Conservation (phyloP, 2,329 filamentous ascomycete species). For the Fusarium brachygibbosum region DNA sequence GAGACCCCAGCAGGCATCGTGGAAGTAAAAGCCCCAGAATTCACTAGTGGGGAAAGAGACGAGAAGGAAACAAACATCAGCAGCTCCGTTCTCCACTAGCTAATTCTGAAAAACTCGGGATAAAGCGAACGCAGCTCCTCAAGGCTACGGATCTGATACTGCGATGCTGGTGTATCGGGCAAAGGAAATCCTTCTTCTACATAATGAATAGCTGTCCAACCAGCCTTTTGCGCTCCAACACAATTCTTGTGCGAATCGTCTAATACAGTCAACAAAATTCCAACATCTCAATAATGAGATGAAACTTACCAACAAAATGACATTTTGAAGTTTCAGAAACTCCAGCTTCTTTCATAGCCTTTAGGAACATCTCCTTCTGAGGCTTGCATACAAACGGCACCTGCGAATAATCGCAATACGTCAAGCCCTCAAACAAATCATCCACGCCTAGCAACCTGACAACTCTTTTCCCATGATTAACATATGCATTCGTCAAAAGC, state of each 20-base stretch:
- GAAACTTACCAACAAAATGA: constrained; percentile 86
- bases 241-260: constrained; percentile 92
- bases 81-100: too few relatives aligned
- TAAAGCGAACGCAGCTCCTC: constrained; percentile 81
- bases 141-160: constrained; percentile 81
- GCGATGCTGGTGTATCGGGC: constrained; percentile 74
- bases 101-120: constrained; percentile 89
- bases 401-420: constrained; percentile 88
- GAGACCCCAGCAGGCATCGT: constrained; percentile 33
- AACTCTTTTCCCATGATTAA: constrained; percentile 87
- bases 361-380: constrained; percentile 82
- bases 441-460: constrained; percentile 84
- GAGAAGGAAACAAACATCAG: too few relatives aligned
- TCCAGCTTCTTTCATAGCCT: constrained; percentile 86
- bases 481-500: constrained; percentile 96
- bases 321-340: constrained; percentile 76
- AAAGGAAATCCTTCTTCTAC: constrained; percentile 79
- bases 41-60: too few relatives aligned
- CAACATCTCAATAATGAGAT: fast-evolving
- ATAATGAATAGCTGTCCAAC: constrained; percentile 88
- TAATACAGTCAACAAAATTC: constrained; percentile 49
- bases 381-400: constrained; percentile 89
- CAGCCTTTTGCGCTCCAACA: constrained; percentile 78
- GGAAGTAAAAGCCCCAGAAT: constrained; percentile 31
- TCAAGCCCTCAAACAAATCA: constrained; percentile 93